These are phyloP conservation scores for Leucogyrophana mollusca DNA, from an alignment of 768 basidiomycete species.

Conservation along the genomic window DNA sequence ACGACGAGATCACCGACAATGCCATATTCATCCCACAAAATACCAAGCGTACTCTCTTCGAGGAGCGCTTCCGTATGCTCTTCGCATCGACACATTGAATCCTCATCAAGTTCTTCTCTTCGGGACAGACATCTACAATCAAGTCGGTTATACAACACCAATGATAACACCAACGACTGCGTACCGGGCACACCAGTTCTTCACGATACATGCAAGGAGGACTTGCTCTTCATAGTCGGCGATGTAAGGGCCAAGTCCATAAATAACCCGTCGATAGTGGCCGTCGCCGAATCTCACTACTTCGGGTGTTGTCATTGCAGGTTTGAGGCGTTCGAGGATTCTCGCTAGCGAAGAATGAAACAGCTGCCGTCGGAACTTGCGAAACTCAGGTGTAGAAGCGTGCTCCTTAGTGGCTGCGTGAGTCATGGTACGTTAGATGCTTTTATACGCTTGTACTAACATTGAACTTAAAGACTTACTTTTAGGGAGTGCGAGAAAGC, in stretches of 20 bases:
- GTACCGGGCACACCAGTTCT: conserved; percentile 30
- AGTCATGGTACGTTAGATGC: too few species aligned
- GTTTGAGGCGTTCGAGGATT: conserved; percentile 23
- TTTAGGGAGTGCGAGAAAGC: conserved; percentile 28
- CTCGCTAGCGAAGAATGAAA: conserved; percentile 28
- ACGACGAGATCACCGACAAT: conserved; percentile 21
- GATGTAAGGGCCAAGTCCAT: conserved; percentile 36
- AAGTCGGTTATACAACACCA: conserved; percentile 3
- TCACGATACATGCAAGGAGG: conserved; percentile 29
- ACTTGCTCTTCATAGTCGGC: conserved; percentile 41
- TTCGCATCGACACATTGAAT: conserved; percentile 9
- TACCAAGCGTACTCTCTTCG: conserved; percentile 1
- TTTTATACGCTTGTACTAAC: neutral
- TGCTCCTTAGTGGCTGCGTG: conserved; percentile 9
- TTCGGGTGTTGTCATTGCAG: conserved; percentile 25
- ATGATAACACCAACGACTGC: neutral
- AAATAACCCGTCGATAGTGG: conserved; percentile 27
- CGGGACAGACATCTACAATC: conserved; percentile 21
- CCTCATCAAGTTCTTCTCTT: conserved; percentile 21
- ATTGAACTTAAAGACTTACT: conserved; percentile 10
- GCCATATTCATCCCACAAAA: conserved; percentile 25
- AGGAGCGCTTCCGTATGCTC: conserved; percentile 19
- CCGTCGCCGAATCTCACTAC: conserved; percentile 29
- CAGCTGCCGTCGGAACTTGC: conserved; percentile 28
- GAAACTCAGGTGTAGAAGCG: conserved; percentile 14